Evolutionary conservation across 768 basidiomycete species (phyloP).

Genomic region (Ramaria sp.): DNA sequence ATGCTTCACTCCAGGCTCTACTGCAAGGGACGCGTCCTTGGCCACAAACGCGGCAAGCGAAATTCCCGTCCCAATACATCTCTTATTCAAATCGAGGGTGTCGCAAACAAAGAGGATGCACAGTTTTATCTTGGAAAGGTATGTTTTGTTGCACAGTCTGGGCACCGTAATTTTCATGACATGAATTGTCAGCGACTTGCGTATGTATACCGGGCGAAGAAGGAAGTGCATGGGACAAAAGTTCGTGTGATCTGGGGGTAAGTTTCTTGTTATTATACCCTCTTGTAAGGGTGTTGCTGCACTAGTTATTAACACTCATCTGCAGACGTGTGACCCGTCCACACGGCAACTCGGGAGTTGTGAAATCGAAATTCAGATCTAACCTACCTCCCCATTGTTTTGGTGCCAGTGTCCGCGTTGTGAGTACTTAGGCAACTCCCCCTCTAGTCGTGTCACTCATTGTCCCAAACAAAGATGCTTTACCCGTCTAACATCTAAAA

Average conservation of each 20-base stretch:
- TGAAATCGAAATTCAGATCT: conserved; percentile 91
- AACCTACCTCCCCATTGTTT: conserved; percentile 95
- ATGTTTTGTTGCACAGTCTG: conserved; percentile 17
- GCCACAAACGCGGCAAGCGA: conserved; percentile 97
- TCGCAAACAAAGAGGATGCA: conserved; percentile 84
- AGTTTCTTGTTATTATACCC: conserved; percentile 19
- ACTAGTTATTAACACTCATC: not conserved
- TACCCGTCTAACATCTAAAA: conserved; percentile 77
- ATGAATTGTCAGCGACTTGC: conserved; percentile 65
- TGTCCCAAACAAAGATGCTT: conserved; percentile 53
- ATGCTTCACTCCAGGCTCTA: conserved; percentile 57
- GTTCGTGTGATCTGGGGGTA: conserved; percentile 98
- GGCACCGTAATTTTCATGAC: not conserved
- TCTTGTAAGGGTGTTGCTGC: no score
- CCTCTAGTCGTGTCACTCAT: not conserved
- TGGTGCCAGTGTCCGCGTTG: conserved; percentile 85
- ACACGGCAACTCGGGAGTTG: conserved; percentile 90
- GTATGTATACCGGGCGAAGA: conserved; percentile 96
- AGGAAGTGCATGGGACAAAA: conserved; percentile 88
- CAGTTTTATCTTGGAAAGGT: conserved; percentile 99
- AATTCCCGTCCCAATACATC: conserved; percentile 95
- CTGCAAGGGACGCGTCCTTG: conserved; percentile 91
- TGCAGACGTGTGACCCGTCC: conserved; percentile 80
- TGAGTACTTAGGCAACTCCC: conserved; percentile 30
- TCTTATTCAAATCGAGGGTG: conserved; percentile 95